Conservation (phyloP, 495 filamentous ascomycete genomes). For the Penicillium waksmanii region DNA sequence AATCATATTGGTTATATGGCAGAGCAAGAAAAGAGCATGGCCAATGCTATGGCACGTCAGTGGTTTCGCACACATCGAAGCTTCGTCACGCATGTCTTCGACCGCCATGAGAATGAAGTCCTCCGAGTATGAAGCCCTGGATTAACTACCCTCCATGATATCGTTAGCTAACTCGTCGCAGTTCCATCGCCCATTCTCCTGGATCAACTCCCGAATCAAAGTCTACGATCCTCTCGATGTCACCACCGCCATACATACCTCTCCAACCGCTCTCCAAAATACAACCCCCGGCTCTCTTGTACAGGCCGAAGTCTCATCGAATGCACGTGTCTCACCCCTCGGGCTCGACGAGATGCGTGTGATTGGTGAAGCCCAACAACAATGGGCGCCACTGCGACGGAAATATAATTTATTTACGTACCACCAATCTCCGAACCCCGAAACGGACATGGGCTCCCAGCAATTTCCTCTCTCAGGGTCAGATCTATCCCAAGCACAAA, state of each 20-base stretch:
- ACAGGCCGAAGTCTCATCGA: conserved; percentile 40
- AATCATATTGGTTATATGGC: conserved; percentile 72
- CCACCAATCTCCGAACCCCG: conserved; percentile 38
- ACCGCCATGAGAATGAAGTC: conserved; percentile 65
- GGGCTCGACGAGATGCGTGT: conserved; percentile 61
- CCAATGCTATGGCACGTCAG: conserved; percentile 61
- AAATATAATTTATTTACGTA: conserved; percentile 72
- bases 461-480: conserved; percentile 47
- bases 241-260: conserved; percentile 29
- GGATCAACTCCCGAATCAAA: conserved; percentile 66
- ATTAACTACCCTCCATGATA: background rate
- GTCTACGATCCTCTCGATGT: conserved; percentile 62
- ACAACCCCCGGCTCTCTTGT: conserved; percentile 45
- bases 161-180: conserved; percentile 22
- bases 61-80: conserved; percentile 68
- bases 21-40: conserved; percentile 66
- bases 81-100: conserved; percentile 74
- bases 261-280: conserved; percentile 49
- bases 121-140: conserved; percentile 49
- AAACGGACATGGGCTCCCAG: conserved; percentile 42
- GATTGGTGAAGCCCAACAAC: conserved; percentile 69
- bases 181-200: conserved; percentile 72
- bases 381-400: conserved; percentile 67
- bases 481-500: conserved; percentile 52
- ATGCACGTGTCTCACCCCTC: conserved; percentile 55